Conservation (phyloP, 306 rosid genomes). For the Hylodesmum podocarpum region DNA sequence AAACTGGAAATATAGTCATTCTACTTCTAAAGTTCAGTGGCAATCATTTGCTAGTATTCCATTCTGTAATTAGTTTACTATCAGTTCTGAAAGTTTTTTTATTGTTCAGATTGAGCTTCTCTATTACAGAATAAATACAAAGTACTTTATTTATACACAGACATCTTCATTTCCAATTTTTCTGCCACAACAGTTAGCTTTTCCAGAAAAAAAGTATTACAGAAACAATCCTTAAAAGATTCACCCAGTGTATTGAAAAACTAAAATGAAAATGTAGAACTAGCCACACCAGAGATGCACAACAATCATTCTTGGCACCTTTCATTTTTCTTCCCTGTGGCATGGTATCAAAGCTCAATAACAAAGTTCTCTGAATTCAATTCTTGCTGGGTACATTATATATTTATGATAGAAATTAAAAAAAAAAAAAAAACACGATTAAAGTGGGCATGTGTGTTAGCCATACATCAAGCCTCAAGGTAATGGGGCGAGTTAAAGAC, state of each 20-base stretch:
- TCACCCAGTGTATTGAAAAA: not conserved
- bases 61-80: not conserved
- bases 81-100: conserved; percentile 2
- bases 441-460: not conserved
- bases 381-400: not conserved
- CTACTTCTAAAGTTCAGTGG: not conserved
- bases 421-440: not conserved
- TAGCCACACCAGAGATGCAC: not conserved
- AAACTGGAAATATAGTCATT: not conserved
- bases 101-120: not conserved
- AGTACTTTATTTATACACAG: not conserved
- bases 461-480: conserved; percentile 20
- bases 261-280: no score
- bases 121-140: not conserved
- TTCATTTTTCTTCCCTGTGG: not conserved
- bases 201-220: not conserved
- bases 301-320: not conserved
- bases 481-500: not conserved
- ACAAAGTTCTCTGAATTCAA: not conserved
- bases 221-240: not conserved
- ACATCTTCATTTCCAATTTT: not conserved
- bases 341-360: conserved; percentile 18
- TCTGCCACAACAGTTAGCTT: not conserved
- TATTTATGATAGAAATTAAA: not conserved
- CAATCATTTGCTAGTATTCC: not conserved